These are phyloP conservation scores for Pascua guehoae DNA, from an alignment of 1,284 basidiomycete species.

Conservation along the genomic window DNA sequence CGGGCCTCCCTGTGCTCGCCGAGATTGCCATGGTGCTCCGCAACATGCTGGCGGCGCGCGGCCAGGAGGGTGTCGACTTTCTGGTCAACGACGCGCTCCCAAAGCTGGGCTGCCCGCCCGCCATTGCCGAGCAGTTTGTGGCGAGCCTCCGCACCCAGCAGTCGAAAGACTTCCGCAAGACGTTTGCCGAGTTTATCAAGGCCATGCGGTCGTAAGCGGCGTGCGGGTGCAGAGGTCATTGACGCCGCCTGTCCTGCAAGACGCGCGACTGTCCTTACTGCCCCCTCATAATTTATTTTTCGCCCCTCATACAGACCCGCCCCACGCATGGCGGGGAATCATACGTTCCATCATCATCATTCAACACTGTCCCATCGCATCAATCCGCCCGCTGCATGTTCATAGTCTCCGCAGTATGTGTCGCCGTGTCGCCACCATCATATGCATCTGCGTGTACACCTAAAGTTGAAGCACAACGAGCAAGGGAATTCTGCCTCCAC, in stretches of 20 bases:
- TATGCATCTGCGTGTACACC: too few species aligned
- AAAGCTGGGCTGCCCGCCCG: constrained; percentile 77
- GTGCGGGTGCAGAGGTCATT: neutral
- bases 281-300: neutral
- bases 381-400: too few species aligned
- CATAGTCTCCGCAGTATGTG: too few species aligned
- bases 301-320: neutral
- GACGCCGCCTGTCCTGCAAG: neutral
- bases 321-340: too few species aligned
- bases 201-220: constrained; percentile 27
- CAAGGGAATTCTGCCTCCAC: too few species aligned
- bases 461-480: too few species aligned
- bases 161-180: constrained; percentile 79
- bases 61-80: constrained; percentile 78
- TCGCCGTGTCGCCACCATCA: too few species aligned
- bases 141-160: constrained; percentile 73
- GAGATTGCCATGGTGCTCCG: constrained; percentile 85
- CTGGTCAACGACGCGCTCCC: constrained; percentile 78
- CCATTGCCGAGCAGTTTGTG: constrained; percentile 73
- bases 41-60: constrained; percentile 69
- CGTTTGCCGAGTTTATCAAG: constrained; percentile 70
- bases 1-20: constrained; percentile 76
- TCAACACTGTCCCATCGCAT: too few species aligned
- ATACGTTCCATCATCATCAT: neutral
- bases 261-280: neutral